Evolutionary conservation across 148 eudicot genomes (phyloP).

Genomic region (Nyssa sinensis): DNA sequence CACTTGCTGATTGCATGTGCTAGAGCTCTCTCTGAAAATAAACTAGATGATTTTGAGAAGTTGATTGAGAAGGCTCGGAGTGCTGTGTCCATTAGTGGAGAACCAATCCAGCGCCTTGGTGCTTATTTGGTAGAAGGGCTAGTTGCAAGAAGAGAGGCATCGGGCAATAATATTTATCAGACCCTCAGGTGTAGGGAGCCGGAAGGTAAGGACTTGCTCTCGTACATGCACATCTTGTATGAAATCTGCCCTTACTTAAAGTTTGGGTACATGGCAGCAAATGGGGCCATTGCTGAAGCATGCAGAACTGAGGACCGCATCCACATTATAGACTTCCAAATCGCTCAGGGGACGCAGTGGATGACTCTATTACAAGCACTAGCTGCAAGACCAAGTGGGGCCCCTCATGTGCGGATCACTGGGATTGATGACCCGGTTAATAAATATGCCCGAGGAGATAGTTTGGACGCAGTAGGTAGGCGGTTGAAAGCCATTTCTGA

Average conservation of each 20-base stretch:
- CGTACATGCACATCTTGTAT: conserved; percentile 88
- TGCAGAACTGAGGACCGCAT: conserved; percentile 68
- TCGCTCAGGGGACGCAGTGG: conserved; percentile 93
- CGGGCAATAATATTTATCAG: conserved; percentile 69
- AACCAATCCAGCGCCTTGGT: conserved; percentile 88
- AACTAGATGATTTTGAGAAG: conserved; percentile 55
- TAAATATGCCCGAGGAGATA: conserved; percentile 70
- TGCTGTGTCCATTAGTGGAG: conserved; percentile 69
- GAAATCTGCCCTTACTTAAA: conserved; percentile 87
- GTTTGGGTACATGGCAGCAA: conserved; percentile 94
- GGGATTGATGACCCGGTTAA: conserved; percentile 84
- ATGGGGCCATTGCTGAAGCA: conserved; percentile 93
- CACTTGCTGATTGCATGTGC: conserved; percentile 74
- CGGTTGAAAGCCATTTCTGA: conserved; percentile 54
- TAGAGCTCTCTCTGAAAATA: conserved; percentile 56
- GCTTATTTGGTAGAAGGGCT: conserved; percentile 91
- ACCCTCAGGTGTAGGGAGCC: conserved; percentile 80
- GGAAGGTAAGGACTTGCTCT: conserved; percentile 67
- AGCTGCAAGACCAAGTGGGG: conserved; percentile 72
- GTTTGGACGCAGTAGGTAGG: conserved; percentile 56
- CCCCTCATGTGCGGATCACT: conserved; percentile 77
- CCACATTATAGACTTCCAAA: conserved; percentile 85
- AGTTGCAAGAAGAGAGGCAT: conserved; percentile 65
- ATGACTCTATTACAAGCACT: conserved; percentile 90
- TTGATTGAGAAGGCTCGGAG: conserved; percentile 47